Evolutionary conservation across 1,284 basidiomycete genomes (phyloP).

Genomic region (Microbotryum silenes-acaulis): DNA sequence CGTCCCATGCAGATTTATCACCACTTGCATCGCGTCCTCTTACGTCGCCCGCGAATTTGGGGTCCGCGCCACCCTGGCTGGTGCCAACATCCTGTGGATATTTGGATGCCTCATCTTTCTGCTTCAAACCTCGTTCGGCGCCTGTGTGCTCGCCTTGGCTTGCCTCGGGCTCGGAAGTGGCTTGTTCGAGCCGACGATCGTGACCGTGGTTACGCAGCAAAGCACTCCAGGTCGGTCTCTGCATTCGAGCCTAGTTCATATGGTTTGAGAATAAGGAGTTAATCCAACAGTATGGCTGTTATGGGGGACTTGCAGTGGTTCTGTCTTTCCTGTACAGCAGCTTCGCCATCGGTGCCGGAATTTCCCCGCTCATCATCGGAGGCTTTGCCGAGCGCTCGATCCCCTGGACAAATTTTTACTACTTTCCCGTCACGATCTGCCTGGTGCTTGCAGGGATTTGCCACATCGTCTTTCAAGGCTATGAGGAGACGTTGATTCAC

Average conservation of each 20-base stretch:
- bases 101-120: constrained; percentile 15
- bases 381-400: constrained; percentile 16
- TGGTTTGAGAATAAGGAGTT: no score
- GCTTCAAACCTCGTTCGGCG: constrained; percentile 19
- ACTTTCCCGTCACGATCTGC: constrained; percentile 18
- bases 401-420: constrained; percentile 14
- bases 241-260: no score
- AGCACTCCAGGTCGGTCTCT: constrained; percentile 17
- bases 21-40: constrained; percentile 14
- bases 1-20: constrained; percentile 13
- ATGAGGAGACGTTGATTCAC: no score
- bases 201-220: constrained; percentile 20
- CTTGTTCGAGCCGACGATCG: constrained; percentile 19
- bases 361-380: constrained; percentile 28
- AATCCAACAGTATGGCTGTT: no score
- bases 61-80: constrained; percentile 2
- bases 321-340: neutral
- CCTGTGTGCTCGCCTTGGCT: constrained; percentile 19
- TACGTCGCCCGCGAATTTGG: constrained; percentile 28
- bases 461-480: no score
- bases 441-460: constrained; percentile 10
- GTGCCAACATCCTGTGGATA: neutral
- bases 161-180: constrained; percentile 20
- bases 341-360: constrained; percentile 23
- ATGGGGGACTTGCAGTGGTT: no score